Conservation (phyloP, 176 grass and related monocot genomes). For the Triticum timopheevii region DNA sequence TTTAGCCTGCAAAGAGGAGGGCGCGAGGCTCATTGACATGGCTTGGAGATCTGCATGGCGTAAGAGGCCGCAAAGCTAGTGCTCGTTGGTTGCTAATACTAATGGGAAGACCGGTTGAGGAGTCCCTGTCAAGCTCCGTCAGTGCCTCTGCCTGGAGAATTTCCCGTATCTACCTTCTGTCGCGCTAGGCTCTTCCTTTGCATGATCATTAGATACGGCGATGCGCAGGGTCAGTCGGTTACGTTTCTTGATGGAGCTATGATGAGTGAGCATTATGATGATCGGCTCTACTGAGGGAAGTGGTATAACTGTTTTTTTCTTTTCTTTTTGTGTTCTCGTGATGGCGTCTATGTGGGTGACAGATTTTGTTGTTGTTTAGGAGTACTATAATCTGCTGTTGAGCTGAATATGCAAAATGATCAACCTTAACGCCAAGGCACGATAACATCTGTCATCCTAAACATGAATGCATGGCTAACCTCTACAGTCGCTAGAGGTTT, state of each 20-base stretch:
- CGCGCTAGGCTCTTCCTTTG: neutral
- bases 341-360: no score
- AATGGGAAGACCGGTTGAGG: constrained; percentile 29
- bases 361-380: no score
- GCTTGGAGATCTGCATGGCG: constrained; percentile 38
- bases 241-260: neutral
- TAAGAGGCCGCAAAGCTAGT: constrained; percentile 30
- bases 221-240: neutral
- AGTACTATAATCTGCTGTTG: no score
- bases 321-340: no score
- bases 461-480: no score
- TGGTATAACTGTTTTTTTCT: neutral
- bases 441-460: no score
- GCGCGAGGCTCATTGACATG: neutral
- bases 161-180: neutral
- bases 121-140: neutral
- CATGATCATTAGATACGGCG: neutral
- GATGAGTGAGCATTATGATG: neutral
- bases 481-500: no score
- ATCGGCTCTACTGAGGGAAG: neutral
- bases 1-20: neutral
- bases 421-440: no score
- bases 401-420: no score
- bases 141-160: neutral
- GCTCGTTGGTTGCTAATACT: constrained; percentile 35